Evolutionary conservation across 163 green algal genomes (phyloP).

Genomic region (Chlamydomonas reinhardtii): DNA sequence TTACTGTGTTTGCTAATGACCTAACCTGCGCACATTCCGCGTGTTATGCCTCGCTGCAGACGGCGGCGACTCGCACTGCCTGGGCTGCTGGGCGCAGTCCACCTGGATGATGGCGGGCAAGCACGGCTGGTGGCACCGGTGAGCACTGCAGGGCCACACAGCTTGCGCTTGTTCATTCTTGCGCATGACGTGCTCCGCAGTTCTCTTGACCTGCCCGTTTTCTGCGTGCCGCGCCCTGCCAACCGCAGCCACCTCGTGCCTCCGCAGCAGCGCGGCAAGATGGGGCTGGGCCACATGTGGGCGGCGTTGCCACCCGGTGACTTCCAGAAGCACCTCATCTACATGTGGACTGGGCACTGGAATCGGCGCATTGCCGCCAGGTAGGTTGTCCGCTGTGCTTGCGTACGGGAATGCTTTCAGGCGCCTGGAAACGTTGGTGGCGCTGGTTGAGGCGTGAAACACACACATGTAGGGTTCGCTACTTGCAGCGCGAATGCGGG

Average conservation of each 20-base stretch:
- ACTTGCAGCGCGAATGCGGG: too few relatives aligned
- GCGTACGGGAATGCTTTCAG: too few relatives aligned
- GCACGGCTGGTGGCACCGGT: slow-evolving; percentile 33
- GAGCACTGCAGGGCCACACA: too few relatives aligned
- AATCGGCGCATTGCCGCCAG: slow-evolving; percentile 20
- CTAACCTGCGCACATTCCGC: neutral
- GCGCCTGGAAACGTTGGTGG: too few relatives aligned
- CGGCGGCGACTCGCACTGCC: neutral
- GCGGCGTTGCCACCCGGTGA: neutral
- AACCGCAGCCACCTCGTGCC: neutral
- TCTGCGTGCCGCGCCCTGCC: neutral
- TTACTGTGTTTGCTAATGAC: too few relatives aligned
- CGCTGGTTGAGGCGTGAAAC: too few relatives aligned
- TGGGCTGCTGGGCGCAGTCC: neutral
- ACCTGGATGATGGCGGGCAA: slow-evolving; percentile 8
- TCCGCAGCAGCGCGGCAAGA: neutral
- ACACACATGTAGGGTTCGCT: too few relatives aligned
- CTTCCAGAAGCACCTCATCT: slow-evolving; percentile 16
- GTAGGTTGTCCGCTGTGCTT: neutral
- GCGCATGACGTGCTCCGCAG: too few relatives aligned
- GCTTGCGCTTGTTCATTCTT: too few relatives aligned
- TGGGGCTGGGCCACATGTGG: slow-evolving; percentile 18
- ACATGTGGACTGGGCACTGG: slow-evolving; percentile 16
- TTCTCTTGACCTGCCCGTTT: neutral
- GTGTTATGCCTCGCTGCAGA: neutral